Percentiles rank a stretch among this genome's conserved stretches.
phyloP scores from a whole-genome alignment of 179 eudicot species.

The Patellifolia procumbens region DNA sequence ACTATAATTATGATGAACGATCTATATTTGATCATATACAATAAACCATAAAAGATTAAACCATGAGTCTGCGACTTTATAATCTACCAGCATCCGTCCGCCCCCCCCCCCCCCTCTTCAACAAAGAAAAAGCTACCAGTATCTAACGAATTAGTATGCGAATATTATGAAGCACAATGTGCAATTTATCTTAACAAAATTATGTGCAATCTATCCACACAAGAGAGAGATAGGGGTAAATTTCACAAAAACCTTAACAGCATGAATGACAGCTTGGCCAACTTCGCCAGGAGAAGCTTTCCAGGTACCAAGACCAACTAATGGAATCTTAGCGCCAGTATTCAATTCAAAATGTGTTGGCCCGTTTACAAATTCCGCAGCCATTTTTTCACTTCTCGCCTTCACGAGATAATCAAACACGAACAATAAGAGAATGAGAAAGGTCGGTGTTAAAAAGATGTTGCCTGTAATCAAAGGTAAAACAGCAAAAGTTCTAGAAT shows the following conservation, averaged over 20 bases:
- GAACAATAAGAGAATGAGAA: not conserved
- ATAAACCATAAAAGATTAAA: not conserved
- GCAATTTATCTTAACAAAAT: no score
- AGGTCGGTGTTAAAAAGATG: not conserved
- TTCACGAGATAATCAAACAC: not conserved
- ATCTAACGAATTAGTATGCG: no score
- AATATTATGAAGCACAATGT: no score
- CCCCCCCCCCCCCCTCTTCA: no score
- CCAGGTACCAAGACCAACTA: conserved; percentile 70
- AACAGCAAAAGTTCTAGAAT: not conserved
- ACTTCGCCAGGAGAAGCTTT: conserved; percentile 57
- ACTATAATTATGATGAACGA: not conserved
- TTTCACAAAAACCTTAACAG: conserved; percentile 42
- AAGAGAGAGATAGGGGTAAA: not conserved
- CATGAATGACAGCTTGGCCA: conserved; percentile 52
- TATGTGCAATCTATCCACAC: not conserved
- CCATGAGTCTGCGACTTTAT: no score
- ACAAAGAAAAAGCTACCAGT: no score
- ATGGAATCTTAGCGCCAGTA: conserved; percentile 61
- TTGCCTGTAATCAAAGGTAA: not conserved
- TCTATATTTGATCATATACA: not conserved
- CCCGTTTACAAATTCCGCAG: conserved; percentile 10
- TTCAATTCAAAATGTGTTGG: conserved; percentile 44
- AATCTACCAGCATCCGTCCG: not conserved
- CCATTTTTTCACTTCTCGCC: conserved; percentile 17